phyloP scores from a whole-genome alignment of 1,284 basidiomycete species.

The Fomes fomentarius region DNA sequence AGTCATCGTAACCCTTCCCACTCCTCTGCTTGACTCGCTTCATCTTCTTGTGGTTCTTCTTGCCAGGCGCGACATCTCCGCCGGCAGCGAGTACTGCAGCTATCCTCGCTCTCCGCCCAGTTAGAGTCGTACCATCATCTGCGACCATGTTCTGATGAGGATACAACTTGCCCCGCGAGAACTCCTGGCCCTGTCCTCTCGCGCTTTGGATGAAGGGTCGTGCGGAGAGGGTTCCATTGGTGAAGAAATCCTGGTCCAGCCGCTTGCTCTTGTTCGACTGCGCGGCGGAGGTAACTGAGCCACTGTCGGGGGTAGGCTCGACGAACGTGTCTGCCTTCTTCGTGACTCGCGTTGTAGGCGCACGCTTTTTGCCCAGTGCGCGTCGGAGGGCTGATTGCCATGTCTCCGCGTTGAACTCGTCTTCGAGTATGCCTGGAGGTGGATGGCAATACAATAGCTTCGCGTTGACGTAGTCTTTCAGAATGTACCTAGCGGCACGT shows the following conservation, averaged over 20 bases:
- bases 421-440: conserved; percentile 73
- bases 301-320: conserved; percentile 30
- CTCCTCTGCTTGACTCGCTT: conserved; percentile 87
- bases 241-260: conserved; percentile 88
- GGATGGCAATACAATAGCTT: conserved; percentile 91
- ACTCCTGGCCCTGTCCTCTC: conserved; percentile 57
- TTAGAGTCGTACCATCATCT: conserved; percentile 72
- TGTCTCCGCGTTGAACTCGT: conserved; percentile 80
- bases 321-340: conserved; percentile 87
- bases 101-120: conserved; percentile 49
- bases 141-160: conserved; percentile 83
- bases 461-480: conserved; percentile 98
- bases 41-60: conserved; percentile 90
- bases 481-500: conserved; percentile 87
- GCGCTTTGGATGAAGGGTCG: conserved; percentile 72
- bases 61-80: conserved; percentile 51
- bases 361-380: conserved; percentile 76
- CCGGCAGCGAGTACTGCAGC: conserved; percentile 50
- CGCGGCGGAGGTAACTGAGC: conserved; percentile 19
- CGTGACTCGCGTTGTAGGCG: conserved; percentile 82
- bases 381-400: conserved; percentile 65
- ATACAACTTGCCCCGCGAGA: conserved; percentile 66
- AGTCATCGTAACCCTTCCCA: conserved; percentile 86
- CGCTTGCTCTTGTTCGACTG: conserved; percentile 58
- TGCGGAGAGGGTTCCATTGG: conserved; percentile 52